phyloP scores from a whole-genome alignment of 805 yeast genomes.

The Ogataea nakhonphanomensis region DNA sequence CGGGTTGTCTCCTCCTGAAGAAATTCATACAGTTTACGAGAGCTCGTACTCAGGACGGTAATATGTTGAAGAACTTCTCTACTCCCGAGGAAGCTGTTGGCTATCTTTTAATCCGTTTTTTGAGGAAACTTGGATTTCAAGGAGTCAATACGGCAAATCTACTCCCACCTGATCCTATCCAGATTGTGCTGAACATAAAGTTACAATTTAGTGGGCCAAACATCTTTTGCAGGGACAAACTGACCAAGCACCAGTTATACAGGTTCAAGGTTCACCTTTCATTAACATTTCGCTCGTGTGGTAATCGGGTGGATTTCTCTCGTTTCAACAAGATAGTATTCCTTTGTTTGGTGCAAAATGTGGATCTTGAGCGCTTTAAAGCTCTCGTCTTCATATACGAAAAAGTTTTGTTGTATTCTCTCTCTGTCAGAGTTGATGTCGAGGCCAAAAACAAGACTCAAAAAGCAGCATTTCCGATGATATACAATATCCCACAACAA shows the following conservation, averaged over 20 bases:
- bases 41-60: neutral
- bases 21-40: constrained; percentile 8
- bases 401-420: constrained; percentile 1
- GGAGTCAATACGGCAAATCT: neutral
- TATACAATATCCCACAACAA: neutral
- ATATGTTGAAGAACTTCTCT: too few relatives aligned
- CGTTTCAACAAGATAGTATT: constrained; percentile 10
- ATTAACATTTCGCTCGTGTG: constrained; percentile 8
- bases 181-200: constrained; percentile 2
- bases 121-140: constrained; percentile 5
- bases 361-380: constrained; percentile 7
- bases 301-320: constrained; percentile 3
- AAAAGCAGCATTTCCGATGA: neutral
- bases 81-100: constrained; percentile 1
- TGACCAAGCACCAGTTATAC: neutral
- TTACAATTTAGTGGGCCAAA: constrained; percentile 11
- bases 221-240: neutral
- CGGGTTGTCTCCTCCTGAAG: constrained; percentile 3
- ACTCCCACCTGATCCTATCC: neutral
- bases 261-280: constrained; percentile 8
- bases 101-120: constrained; percentile 9
- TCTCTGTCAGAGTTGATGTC: constrained; percentile 4
- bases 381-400: neutral
- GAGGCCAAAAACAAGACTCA: neutral
- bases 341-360: constrained; percentile 5